phyloP scores from a whole-genome alignment of 1,139 yeast species.

The Suhomyces terraborum region DNA sequence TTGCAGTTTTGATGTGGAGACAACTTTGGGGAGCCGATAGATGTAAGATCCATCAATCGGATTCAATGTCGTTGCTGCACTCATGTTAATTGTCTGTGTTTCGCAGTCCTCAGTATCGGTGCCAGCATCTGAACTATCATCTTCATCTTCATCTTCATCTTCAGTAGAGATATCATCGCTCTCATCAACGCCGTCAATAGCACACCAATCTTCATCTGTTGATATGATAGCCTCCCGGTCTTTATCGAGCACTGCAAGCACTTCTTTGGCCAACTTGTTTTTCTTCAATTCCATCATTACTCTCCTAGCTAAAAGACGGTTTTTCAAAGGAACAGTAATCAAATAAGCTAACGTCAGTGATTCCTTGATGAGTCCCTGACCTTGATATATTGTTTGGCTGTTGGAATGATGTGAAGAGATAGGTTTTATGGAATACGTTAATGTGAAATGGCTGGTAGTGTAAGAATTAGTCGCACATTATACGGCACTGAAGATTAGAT shows the following conservation, averaged over 20 bases:
- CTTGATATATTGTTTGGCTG: no score
- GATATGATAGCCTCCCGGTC: slow-evolving; percentile 18
- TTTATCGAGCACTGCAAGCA: slow-evolving; percentile 13
- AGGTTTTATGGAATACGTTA: neutral
- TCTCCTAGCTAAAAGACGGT: neutral
- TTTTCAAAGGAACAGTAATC: no score
- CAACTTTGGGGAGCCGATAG: slow-evolving; percentile 15
- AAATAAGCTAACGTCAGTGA: neutral
- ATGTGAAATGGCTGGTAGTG: neutral
- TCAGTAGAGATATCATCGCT: slow-evolving; percentile 10
- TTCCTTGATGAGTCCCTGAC: no score
- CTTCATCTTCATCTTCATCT: slow-evolving; percentile 9
- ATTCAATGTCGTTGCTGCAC: slow-evolving; percentile 6
- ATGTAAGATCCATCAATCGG: slow-evolving; percentile 12
- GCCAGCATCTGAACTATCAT: neutral
- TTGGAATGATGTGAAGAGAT: neutral
- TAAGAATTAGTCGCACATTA: neutral
- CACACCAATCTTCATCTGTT: slow-evolving; percentile 18
- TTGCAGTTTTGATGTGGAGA: neutral
- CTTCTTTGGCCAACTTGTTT: neutral
- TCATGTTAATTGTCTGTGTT: no score
- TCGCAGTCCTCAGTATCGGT: slow-evolving; percentile 5
- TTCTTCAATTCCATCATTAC: slow-evolving; percentile 12
- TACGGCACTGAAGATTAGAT: neutral
- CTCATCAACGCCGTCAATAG: slow-evolving; percentile 2